These are phyloP conservation scores for Hypomyces perniciosus DNA, from an alignment of 2,329 filamentous ascomycete species.

Conservation along the genomic window DNA sequence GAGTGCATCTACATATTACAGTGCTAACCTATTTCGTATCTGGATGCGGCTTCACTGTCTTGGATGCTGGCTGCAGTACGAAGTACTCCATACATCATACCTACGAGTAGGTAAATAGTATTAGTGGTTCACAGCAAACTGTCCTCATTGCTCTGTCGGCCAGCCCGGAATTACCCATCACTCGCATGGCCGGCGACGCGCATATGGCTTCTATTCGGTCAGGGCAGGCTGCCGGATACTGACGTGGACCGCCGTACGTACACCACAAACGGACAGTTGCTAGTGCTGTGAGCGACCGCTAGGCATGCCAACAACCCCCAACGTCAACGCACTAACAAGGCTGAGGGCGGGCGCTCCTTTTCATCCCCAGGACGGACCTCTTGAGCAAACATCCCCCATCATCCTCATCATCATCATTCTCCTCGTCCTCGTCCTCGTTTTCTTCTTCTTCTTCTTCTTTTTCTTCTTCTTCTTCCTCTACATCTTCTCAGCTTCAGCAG, in stretches of 20 bases:
- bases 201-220: not conserved
- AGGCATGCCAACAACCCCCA: not conserved
- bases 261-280: not conserved
- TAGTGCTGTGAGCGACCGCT: not conserved
- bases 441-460: not conserved
- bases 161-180: not conserved
- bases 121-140: not conserved
- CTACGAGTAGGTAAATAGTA: not conserved
- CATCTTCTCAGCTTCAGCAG: not conserved
- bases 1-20: too few species aligned
- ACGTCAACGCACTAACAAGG: not conserved
- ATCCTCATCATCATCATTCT: not conserved
- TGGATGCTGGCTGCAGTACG: too few species aligned
- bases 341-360: not conserved
- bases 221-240: conserved; percentile 12
- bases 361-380: conserved; percentile 3
- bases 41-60: too few species aligned
- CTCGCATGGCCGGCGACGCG: too few species aligned
- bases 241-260: conserved; percentile 10
- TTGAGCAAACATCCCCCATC: not conserved
- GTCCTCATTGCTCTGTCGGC: not conserved
- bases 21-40: too few species aligned
- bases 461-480: not conserved
- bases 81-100: too few species aligned
- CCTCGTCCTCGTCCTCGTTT: not conserved